Conservation (phyloP, 1,139 yeast genomes). For the Pichia sp. region DNA sequence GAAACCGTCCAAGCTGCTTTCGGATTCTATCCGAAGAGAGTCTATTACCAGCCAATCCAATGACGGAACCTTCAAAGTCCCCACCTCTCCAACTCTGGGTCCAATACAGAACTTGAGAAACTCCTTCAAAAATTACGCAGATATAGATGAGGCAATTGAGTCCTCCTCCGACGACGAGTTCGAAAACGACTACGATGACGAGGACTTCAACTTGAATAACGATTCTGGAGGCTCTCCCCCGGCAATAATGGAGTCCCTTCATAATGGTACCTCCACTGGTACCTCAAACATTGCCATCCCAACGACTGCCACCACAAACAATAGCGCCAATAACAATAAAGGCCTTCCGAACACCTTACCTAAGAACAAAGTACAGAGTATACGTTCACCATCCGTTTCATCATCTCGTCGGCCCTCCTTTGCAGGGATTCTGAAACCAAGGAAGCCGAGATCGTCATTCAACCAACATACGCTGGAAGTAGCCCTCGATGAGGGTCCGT, state of each 20-base stretch:
- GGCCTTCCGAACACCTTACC: conserved; percentile 4
- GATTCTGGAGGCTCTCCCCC: conserved; percentile 5
- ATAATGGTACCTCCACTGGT: not conserved
- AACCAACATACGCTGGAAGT: conserved; percentile 32
- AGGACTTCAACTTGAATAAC: conserved; percentile 20
- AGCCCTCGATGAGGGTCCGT: conserved; percentile 31
- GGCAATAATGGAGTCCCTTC: not conserved
- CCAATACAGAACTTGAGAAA: conserved; percentile 29
- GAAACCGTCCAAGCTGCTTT: conserved; percentile 30
- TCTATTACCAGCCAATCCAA: conserved; percentile 48
- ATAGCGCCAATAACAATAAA: not conserved
- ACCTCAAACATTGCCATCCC: not conserved
- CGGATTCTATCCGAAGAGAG: conserved; percentile 44
- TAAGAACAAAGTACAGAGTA: conserved; percentile 10
- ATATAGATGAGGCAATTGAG: conserved; percentile 34
- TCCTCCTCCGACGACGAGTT: conserved; percentile 36
- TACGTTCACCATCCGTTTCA: conserved; percentile 25
- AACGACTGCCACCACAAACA: not conserved
- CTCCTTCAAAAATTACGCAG: conserved; percentile 26
- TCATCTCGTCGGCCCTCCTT: conserved; percentile 31
- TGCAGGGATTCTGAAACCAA: conserved; percentile 32
- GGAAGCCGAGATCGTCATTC: conserved; percentile 33
- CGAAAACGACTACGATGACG: conserved; percentile 33
- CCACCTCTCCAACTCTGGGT: conserved; percentile 34
- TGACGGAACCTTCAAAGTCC: conserved; percentile 47